phyloP scores from a whole-genome alignment of 129 eudicot species.

The carrot (Daucus carota) region DH1_v3.0 NC_030382.2:46303001-46303500 shows the following conservation, averaged over 20 bases:
- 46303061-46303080: not conserved
- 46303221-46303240: constrained; percentile 40
- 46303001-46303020: not conserved
- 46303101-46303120: not conserved
- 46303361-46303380: constrained; percentile 68
- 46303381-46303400: constrained; percentile 73
- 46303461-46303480: constrained; percentile 91
- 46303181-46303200: constrained; percentile 52
- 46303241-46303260: constrained; percentile 39
- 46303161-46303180: constrained; percentile 87
- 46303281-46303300: constrained; percentile 39
- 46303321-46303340: constrained; percentile 64
- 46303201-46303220: constrained; percentile 47
- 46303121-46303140: constrained; percentile 29
- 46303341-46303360: constrained; percentile 47
- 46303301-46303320: constrained; percentile 80
- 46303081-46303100: not conserved
- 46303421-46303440: constrained; percentile 34
- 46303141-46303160: constrained; percentile 81
- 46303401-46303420: constrained; percentile 82
- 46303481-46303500: constrained; percentile 89
- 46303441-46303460: constrained; percentile 57
- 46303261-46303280: constrained; percentile 34
- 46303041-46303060: not conserved
- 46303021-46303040: not conserved